Base-by-base conservation (phyloP, 2,329 filamentous ascomycete species). In the Aspergillus pseudoviridinutans region DNA sequence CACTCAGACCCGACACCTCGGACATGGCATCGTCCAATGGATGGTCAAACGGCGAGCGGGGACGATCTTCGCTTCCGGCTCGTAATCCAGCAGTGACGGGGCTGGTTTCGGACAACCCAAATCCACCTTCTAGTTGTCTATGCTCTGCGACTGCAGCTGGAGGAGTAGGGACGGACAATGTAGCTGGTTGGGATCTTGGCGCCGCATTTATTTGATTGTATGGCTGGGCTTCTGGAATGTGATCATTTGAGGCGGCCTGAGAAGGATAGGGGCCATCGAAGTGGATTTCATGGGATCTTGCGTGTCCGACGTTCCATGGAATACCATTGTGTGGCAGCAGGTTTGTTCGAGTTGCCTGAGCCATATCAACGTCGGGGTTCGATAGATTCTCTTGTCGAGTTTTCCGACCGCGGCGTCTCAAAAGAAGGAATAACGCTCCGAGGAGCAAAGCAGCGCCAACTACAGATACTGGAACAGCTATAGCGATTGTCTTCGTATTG, bases 381-480 rank as follows among this genome's bases (percentile, higher is more conserved):
- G 3, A 44, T 47, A 28, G 51, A n/a, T 59, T 53, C 29, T 46
- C 51, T 22, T 58, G 58, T 22, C 61, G 61, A 28, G 58, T 61
- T n/a, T 66, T 61, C 20, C 64, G 68, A 8, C 64, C 63, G 2
- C 64, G 42, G 17, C 65, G 68, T 22, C 62, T 61, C 6, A 64
- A 17, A 28, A 72, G 50, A 61, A 70, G 67, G 57, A 68, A 65
- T 7, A 71, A 41, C 1, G 61, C 64, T 25, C 59, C 56, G 49
- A 73, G 57, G 20, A 68, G 29, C 6, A 46, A 54, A 6, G 64
- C 54, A n/a, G 66, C 56, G 2, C 69, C 69, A 28, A 71, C 60
- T 24, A 72, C 54, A 25, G 69, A 60, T 44, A 73, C 57, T n/a
- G 70, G 70, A n/a, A 73, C 57, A n/a, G 67, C 69, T 44, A 72